phyloP scores from a whole-genome alignment of 768 basidiomycete species.

The Tulasnella sp. region DNA sequence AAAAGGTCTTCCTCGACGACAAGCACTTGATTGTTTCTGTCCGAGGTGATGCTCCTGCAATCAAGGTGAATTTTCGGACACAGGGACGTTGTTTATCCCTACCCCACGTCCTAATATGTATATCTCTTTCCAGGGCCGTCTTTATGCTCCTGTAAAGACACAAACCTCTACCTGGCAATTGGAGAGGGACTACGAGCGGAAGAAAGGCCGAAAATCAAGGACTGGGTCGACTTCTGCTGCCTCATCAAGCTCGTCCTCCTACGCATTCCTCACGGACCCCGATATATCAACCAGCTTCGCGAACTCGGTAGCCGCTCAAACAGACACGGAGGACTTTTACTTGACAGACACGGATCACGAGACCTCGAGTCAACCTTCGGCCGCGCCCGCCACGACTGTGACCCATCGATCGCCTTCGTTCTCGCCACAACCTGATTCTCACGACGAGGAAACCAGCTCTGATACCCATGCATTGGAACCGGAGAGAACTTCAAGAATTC shows the following conservation, averaged over 20 bases:
- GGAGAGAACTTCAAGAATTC: neutral
- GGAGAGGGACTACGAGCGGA: conserved; percentile 1
- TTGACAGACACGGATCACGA: conserved; percentile 10
- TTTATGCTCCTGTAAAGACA: conserved; percentile 26
- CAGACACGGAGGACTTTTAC: conserved; percentile 20
- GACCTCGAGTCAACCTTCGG: neutral
- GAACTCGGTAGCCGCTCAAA: conserved; percentile 1
- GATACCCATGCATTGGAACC: neutral
- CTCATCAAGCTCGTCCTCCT: conserved; percentile 15
- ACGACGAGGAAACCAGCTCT: conserved; percentile 16
- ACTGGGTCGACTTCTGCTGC: conserved; percentile 20
- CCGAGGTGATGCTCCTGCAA: conserved; percentile 20
- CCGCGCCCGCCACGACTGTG: neutral
- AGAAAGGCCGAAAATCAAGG: conserved; percentile 16
- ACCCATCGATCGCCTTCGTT: conserved; percentile 1
- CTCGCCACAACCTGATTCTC: conserved; percentile 19
- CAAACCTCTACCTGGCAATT: conserved; percentile 25
- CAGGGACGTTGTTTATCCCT: neutral
- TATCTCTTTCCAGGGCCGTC: conserved; percentile 16
- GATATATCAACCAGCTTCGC: conserved; percentile 28
- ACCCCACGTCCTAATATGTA: neutral
- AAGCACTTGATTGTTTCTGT: conserved; percentile 23
- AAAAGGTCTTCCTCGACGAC: conserved; percentile 20
- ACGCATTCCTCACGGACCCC: conserved; percentile 26
- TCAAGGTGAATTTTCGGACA: conserved; percentile 21